Evolutionary conservation across 257 asterid genomes (phyloP).

Genomic region (Gynochthodes officinalis): DNA sequence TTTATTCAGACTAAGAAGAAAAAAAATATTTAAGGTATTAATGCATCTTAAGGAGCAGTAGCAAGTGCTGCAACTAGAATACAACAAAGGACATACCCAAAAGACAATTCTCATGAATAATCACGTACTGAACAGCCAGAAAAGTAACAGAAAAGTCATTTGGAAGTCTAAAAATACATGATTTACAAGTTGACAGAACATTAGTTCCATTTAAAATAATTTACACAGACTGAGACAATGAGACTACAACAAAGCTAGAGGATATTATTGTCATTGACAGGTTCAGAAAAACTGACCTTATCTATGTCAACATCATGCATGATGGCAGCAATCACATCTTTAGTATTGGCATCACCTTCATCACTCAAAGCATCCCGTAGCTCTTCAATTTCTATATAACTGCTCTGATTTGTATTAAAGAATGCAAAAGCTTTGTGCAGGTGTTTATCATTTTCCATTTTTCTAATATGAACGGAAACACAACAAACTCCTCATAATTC

Average conservation of each 20-base stretch:
- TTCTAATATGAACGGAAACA: slow-evolving; percentile 64
- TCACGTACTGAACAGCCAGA: not conserved
- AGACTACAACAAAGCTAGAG: not conserved
- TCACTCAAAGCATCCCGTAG: slow-evolving; percentile 62
- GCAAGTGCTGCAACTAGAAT: not conserved
- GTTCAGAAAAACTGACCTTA: slow-evolving; percentile 42
- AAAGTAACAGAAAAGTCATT: not conserved
- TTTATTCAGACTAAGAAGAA: not conserved
- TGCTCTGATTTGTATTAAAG: slow-evolving; percentile 58
- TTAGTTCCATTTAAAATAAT: not conserved
- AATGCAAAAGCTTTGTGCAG: slow-evolving; percentile 67
- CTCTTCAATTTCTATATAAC: slow-evolving; percentile 73
- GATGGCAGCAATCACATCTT: slow-evolving; percentile 65
- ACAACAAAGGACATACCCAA: not conserved
- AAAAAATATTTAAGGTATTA: not conserved
- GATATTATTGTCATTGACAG: not conserved
- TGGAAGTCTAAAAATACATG: not conserved
- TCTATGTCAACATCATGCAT: slow-evolving; percentile 83
- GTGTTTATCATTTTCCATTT: slow-evolving; percentile 82
- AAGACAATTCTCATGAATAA: not conserved
- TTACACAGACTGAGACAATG: not conserved
- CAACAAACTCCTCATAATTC: slow-evolving; percentile 66
- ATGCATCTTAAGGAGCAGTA: not conserved
- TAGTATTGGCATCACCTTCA: slow-evolving; percentile 45
- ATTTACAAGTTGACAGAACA: not conserved